A percentile compares a stretch with the other conserved stretches of the same genome.
Evolutionary conservation across 371 early-diverging fungal genomes (phyloP).

Genomic region (Mortierella sp.): DNA sequence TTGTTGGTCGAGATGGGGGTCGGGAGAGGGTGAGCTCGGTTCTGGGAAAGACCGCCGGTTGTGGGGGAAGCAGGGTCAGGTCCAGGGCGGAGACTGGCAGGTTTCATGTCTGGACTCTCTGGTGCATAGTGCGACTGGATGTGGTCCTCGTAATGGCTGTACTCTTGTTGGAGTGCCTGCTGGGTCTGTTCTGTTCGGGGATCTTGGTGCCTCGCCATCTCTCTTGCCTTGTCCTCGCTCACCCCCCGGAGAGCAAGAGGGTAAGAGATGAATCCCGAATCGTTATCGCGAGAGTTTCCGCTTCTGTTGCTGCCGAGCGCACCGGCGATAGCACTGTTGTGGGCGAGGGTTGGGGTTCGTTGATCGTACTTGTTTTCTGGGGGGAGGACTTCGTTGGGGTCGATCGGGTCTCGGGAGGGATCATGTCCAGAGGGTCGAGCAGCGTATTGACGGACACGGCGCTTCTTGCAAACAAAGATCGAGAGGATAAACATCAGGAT

Average conservation of each 20-base stretch:
- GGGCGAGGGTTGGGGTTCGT: slow-evolving; percentile 3
- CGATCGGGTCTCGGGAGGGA: slow-evolving; percentile 48
- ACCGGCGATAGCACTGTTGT: neutral
- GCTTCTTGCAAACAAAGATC: slow-evolving; percentile 36
- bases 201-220: neutral
- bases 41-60: neutral
- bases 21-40: neutral
- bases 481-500: slow-evolving; percentile 40
- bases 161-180: slow-evolving; percentile 9
- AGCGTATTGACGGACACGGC: slow-evolving; percentile 23
- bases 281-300: slow-evolving; percentile 7
- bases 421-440: slow-evolving; percentile 24
- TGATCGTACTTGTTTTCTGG: slow-evolving; percentile 25
- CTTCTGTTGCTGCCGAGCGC: neutral
- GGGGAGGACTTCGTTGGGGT: slow-evolving; percentile 45
- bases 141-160: slow-evolving; percentile 27
- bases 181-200: slow-evolving; percentile 4
- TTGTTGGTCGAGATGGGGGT: slow-evolving; percentile 15
- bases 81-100: neutral
- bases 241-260: slow-evolving; percentile 17
- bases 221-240: neutral
- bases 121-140: slow-evolving; percentile 33
- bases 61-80: neutral
- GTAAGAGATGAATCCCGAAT: slow-evolving; percentile 22
- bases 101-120: slow-evolving; percentile 18